Evolutionary conservation across 257 asterid genomes (phyloP).

Genomic region (Scutellaria baicalensis): DNA sequence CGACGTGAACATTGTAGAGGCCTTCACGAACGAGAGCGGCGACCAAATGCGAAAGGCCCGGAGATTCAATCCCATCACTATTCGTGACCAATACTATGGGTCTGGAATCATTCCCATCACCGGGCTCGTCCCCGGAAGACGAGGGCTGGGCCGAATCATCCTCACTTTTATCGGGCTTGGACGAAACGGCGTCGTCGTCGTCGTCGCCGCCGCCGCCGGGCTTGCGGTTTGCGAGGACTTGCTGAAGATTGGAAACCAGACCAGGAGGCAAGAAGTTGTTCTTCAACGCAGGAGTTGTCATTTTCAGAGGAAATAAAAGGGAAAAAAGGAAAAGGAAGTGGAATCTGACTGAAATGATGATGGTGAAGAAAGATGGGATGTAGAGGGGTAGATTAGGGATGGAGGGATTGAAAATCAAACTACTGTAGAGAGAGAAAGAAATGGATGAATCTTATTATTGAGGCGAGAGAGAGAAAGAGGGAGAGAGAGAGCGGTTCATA

Average conservation of each 20-base stretch:
- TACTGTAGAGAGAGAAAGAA: conserved; percentile 18
- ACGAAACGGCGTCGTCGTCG: conserved; percentile 18
- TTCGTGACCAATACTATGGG: conserved; percentile 75
- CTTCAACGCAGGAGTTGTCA: conserved; percentile 51
- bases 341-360: conserved; percentile 29
- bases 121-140: conserved; percentile 27
- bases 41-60: conserved; percentile 54
- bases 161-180: conserved; percentile 15
- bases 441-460: background rate
- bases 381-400: conserved; percentile 23
- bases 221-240: conserved; percentile 56
- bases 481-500: conserved; percentile 35
- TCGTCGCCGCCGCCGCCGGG: conserved; percentile 18
- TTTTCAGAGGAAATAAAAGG: conserved; percentile 18
- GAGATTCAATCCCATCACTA: conserved; percentile 87
- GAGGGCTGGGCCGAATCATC: conserved; percentile 30
- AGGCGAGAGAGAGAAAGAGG: background rate
- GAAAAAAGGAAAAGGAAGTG: conserved; percentile 6
- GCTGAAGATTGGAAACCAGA: conserved; percentile 76
- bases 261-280: conserved; percentile 71
- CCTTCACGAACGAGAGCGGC: conserved; percentile 37
- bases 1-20: conserved; percentile 37
- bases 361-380: conserved; percentile 18
- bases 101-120: conserved; percentile 32
- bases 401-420: conserved; percentile 20